Percentiles rank a stretch among this genome's conserved stretches.
phyloP scores from a whole-genome alignment of 495 filamentous ascomycete genomes.

The Trichoderma virens region DNA sequence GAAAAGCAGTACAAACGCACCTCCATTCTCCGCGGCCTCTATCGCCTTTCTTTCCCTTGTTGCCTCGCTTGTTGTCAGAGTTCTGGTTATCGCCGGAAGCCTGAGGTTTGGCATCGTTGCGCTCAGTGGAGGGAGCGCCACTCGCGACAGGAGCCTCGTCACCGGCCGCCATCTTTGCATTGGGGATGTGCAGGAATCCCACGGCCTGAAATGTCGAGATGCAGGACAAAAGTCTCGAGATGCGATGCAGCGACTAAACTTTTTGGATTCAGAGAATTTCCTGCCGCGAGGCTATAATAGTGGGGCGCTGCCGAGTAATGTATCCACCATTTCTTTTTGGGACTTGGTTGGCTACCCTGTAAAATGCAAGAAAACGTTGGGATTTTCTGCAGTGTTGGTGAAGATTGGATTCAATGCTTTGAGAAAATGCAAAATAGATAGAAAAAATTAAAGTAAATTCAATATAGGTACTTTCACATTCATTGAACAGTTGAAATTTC shows the following conservation, averaged over 20 bases:
- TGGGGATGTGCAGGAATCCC: neutral
- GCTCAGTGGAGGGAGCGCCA: neutral
- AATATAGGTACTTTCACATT: too few relatives aligned
- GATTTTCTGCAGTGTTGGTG: neutral
- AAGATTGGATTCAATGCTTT: too few relatives aligned
- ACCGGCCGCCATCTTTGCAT: conserved; percentile 10
- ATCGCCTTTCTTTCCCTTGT: conserved; percentile 51
- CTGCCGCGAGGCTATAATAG: neutral
- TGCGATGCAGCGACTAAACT: neutral
- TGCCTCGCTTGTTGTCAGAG: conserved; percentile 19
- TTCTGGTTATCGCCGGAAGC: conserved; percentile 36
- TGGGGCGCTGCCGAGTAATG: neutral
- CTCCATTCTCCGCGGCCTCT: conserved; percentile 58
- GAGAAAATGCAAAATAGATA: neutral
- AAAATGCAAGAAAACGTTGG: neutral
- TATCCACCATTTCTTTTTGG: neutral
- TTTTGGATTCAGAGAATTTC: conserved; percentile 1
- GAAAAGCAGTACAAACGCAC: conserved; percentile 35
- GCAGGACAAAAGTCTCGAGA: neutral
- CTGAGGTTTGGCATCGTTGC: conserved; percentile 21
- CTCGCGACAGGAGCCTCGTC: conserved; percentile 7
- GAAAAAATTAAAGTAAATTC: neutral
- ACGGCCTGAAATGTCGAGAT: neutral
- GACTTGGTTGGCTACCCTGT: neutral
- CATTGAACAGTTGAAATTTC: too few relatives aligned